Evolutionary conservation across 2,329 filamentous ascomycete species (phyloP), one percentile per base, ranked within the genome.

Genomic region (Calonectria pseudoreteaudii): DNA sequence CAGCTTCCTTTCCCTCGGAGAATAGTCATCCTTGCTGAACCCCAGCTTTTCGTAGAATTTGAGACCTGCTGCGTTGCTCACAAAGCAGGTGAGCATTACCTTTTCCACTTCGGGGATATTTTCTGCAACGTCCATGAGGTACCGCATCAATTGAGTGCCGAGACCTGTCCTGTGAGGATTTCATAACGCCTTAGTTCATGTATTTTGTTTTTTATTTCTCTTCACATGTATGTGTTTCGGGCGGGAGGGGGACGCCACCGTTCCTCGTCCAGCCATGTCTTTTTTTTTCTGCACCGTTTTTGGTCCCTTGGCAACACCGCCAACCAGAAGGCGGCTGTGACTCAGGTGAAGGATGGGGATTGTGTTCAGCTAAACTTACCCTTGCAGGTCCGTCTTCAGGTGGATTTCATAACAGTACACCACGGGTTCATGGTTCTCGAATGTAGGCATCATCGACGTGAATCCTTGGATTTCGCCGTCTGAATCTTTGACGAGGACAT

Each of bases 321-420:
- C 53, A 52, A 64, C 38, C 28, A 47, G 49, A 38, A 3, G 23
- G 16, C 23, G 56, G 44, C 68, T 56, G 66, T 66, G 68, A 53
- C 28, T 66, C 47, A 62, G 44, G 36, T 41, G 20, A 66, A 67
- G 67, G 49, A 67, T 70, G 65, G 28, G 58, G 34, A n/a, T 62
- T 62, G 28, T 18, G 65, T 41, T 36, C 66, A 67, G 52, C 41
- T 66, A 56, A 14, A 84, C 85, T 75, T 82, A 91, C 85, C 92
- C 88, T 77, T 90, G 89, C 6, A 94, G 81, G 1, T 86, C 83
- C 1, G 87, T 84, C 47, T 86, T 83, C 4, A 96, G 88, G 80
- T 96, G 94, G 44, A 96, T 91, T 84, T 96, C 94, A 82, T 95
- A 96, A 82, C 94, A 93, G 83, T 95, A 96, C 26, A 95, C 81